Evolutionary conservation across 805 yeast genomes (phyloP).

Genomic region (Grigorovia transvaalensis): DNA sequence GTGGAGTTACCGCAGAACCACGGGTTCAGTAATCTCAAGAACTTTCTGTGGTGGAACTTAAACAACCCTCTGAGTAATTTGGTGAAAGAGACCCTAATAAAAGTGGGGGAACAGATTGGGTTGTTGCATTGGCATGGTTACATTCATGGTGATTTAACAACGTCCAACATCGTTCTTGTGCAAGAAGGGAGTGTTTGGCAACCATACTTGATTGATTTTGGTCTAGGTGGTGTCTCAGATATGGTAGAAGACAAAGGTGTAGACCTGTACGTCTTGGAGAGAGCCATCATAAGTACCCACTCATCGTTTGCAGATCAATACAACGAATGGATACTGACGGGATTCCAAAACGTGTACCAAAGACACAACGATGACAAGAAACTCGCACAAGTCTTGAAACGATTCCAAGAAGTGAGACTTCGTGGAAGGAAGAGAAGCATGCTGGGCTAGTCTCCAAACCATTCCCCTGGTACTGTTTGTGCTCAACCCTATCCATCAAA

Average conservation of each 20-base stretch:
- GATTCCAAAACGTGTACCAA: slow-evolving; percentile 40
- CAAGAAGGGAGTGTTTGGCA: slow-evolving; percentile 14
- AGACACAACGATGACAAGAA: slow-evolving; percentile 30
- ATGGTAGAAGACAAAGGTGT: slow-evolving; percentile 91
- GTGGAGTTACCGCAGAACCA: slow-evolving; percentile 40
- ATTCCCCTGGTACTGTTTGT: no score
- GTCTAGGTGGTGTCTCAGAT: slow-evolving; percentile 66
- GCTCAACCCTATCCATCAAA: no score
- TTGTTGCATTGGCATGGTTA: slow-evolving; percentile 64
- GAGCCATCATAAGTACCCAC: slow-evolving; percentile 88
- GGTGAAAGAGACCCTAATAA: slow-evolving; percentile 36
- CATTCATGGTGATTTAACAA: slow-evolving; percentile 90
- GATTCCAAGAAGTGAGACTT: slow-evolving; percentile 74
- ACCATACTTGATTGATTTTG: slow-evolving; percentile 81
- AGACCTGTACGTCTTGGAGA: slow-evolving; percentile 86
- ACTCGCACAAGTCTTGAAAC: slow-evolving; percentile 42
- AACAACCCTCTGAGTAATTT: slow-evolving; percentile 26
- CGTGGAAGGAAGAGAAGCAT: slow-evolving; percentile 93
- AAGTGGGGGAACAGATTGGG: slow-evolving; percentile 62
- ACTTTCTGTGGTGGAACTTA: slow-evolving; percentile 56
- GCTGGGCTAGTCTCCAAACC: slow-evolving; percentile 47
- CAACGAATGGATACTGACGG: slow-evolving; percentile 61
- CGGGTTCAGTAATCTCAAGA: slow-evolving; percentile 52
- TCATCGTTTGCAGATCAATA: slow-evolving; percentile 58
- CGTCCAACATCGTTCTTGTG: slow-evolving; percentile 68